Conservation (phyloP, 108 stramenopile species). For the Pelagomonas calceolata region DNA sequence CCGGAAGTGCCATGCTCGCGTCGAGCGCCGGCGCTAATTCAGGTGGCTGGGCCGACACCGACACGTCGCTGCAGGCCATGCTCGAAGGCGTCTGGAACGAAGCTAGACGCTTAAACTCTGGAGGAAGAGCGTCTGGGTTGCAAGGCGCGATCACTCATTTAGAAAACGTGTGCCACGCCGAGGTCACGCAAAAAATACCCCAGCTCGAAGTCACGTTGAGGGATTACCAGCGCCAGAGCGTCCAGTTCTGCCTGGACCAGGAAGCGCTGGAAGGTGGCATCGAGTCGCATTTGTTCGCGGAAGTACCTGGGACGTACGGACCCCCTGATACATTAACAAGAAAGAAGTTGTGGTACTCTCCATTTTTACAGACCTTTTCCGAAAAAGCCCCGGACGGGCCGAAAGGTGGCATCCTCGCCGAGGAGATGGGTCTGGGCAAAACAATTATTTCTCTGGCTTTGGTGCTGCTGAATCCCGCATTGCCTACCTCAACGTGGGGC, state of each 20-base stretch:
- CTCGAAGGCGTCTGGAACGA: too few relatives aligned
- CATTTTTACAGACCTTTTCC: too few relatives aligned
- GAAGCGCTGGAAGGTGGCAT: constrained; percentile 25
- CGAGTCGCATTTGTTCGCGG: constrained; percentile 29
- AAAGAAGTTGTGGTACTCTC: constrained; percentile 28
- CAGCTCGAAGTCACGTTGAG: constrained; percentile 33
- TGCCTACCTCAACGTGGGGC: too few relatives aligned
- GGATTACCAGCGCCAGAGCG: constrained; percentile 36
- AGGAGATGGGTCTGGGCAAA: constrained; percentile 36
- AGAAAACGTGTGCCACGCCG: constrained; percentile 41
- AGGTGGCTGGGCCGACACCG: too few relatives aligned
- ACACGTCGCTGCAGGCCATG: too few relatives aligned
- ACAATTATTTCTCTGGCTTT: constrained; percentile 39
- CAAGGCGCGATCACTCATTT: constrained; percentile 14
- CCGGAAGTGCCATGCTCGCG: too few relatives aligned
- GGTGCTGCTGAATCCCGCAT: constrained; percentile 39
- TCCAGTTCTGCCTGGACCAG: constrained; percentile 36
- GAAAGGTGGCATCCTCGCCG: constrained; percentile 39
- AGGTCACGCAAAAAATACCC: constrained; percentile 3
- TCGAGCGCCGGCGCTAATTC: too few relatives aligned
- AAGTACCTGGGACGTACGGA: constrained; percentile 18
- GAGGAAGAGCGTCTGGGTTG: not conserved
- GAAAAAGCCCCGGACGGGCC: constrained; percentile 9
- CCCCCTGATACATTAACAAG: constrained; percentile 12
- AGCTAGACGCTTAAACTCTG: too few relatives aligned